A percentile compares a stretch with the other conserved stretches of the same genome.
phyloP scores from a whole-genome alignment of 208 protist species.

The Leishmania mexicana region DNA sequence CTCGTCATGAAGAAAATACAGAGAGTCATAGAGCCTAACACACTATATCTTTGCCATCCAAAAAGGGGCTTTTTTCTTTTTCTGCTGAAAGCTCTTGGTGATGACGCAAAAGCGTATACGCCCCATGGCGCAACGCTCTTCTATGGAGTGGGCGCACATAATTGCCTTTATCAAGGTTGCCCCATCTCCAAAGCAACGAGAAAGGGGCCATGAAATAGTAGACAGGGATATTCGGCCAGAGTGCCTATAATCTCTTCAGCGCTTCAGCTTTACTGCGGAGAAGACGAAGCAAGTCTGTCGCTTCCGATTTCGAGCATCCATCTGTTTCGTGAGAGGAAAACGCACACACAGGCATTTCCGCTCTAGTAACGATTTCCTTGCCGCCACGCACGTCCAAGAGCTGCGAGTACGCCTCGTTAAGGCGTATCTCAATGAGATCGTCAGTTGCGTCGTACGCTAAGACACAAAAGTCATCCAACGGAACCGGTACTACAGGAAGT shows the following conservation, averaged over 20 bases:
- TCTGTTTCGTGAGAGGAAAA: conserved; percentile 8
- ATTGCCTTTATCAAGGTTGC: background rate
- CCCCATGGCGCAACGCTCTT: background rate
- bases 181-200: background rate
- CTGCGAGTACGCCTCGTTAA: conserved; percentile 17
- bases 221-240: background rate
- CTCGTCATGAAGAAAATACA: background rate
- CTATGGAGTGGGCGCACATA: background rate
- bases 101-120: background rate
- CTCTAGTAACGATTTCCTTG: conserved; percentile 22
- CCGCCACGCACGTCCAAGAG: conserved; percentile 21
- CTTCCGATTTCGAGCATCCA: conserved; percentile 6
- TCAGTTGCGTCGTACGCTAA: conserved; percentile 15
- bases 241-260: background rate
- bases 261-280: background rate
- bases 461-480: conserved; percentile 26
- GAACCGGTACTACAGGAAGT: conserved; percentile 16
- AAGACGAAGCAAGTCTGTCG: background rate
- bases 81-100: background rate
- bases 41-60: too few species aligned
- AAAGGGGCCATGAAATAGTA: background rate
- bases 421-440: conserved; percentile 18
- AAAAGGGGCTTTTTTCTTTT: background rate
- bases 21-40: background rate
- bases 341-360: conserved; percentile 3